A percentile compares a stretch with the other conserved stretches of the same genome.
phyloP scores from a whole-genome alignment of 2,329 filamentous ascomycete genomes.

The Trichoderma guizhouense region DNA sequence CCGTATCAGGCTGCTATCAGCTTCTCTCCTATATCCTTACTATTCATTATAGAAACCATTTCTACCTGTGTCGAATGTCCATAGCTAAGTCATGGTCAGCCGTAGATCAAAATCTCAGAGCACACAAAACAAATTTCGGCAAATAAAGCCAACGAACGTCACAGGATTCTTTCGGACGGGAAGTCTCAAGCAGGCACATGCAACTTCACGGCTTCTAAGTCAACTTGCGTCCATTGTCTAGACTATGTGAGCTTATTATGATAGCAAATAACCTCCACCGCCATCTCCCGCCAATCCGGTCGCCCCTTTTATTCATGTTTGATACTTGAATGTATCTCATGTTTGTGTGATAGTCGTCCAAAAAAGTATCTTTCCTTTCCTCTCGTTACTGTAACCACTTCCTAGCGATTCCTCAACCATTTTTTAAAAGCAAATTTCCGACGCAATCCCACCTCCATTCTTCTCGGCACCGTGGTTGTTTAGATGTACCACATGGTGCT shows the following conservation, averaged over 20 bases:
- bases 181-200: not conserved
- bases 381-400: not conserved
- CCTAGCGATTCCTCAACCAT: not conserved
- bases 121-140: not conserved
- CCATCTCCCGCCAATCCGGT: conserved; percentile 36
- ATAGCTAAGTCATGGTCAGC: not conserved
- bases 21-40: not conserved
- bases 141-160: not conserved
- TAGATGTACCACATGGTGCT: conserved; percentile 46
- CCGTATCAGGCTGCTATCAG: not conserved
- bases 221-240: conserved; percentile 7
- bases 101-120: not conserved
- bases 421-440: not conserved
- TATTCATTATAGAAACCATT: not conserved
- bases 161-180: not conserved
- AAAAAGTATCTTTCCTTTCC: not conserved
- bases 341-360: not conserved
- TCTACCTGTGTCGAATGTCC: not conserved
- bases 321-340: not conserved
- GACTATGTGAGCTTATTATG: not conserved
- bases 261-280: conserved; percentile 31
- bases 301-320: conserved; percentile 30
- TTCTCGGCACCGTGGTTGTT: not conserved
- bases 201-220: not conserved
- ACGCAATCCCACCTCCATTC: not conserved